Evolutionary conservation across 768 basidiomycete genomes (phyloP).

Genomic region (Rhodotorula babjevae): DNA sequence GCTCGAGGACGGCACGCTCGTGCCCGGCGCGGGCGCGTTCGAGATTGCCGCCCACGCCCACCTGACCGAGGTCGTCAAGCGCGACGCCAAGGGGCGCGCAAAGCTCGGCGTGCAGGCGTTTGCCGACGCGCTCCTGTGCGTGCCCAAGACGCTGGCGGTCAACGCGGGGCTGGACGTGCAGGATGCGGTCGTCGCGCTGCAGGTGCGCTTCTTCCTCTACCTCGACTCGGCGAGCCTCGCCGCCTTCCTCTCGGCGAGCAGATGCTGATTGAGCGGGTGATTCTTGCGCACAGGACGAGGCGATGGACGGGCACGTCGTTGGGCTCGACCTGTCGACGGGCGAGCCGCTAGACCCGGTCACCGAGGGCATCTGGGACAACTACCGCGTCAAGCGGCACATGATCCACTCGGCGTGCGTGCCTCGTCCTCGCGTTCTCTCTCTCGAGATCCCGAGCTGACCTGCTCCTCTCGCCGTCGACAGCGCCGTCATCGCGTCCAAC

Average conservation of each 20-base stretch:
- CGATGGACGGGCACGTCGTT: slow-evolving; percentile 85
- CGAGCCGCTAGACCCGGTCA: slow-evolving; percentile 91
- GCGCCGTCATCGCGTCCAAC: slow-evolving; percentile 76
- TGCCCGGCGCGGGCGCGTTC: slow-evolving; percentile 97
- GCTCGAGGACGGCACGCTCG: slow-evolving; percentile 76
- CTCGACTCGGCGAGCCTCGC: no score
- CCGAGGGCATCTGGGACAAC: slow-evolving; percentile 97
- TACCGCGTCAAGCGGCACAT: slow-evolving; percentile 98
- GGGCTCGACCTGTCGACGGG: slow-evolving; percentile 89
- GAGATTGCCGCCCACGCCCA: slow-evolving; percentile 87
- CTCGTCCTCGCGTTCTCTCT: neutral
- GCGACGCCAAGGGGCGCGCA: slow-evolving; percentile 76
- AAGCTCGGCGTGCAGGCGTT: slow-evolving; percentile 98
- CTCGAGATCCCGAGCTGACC: neutral
- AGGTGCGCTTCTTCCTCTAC: slow-evolving; percentile 54
- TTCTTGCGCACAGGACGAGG: slow-evolving; percentile 64
- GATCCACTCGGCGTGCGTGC: slow-evolving; percentile 84
- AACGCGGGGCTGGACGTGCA: slow-evolving; percentile 98
- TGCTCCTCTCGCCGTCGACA: slow-evolving; percentile 10
- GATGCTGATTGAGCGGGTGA: neutral
- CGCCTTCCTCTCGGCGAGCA: neutral
- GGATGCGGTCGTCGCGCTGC: slow-evolving; percentile 84
- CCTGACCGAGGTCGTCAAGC: slow-evolving; percentile 68
- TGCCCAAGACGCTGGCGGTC: slow-evolving; percentile 91
- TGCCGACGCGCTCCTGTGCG: slow-evolving; percentile 85